phyloP scores from a whole-genome alignment of 345 rosid genomes.

The Odontarrhena argentea region DNA sequence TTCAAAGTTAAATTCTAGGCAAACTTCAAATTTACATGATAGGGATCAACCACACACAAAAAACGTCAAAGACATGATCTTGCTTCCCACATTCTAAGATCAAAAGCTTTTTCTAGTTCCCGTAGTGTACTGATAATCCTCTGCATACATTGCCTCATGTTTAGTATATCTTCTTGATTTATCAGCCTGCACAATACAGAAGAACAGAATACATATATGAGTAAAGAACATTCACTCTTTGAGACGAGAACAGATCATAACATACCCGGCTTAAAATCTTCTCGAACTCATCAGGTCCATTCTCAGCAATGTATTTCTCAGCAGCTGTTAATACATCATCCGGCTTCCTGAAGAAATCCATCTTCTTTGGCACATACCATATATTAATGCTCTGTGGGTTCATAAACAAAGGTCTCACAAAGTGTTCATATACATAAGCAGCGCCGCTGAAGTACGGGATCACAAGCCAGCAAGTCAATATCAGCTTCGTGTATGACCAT shows the following conservation, averaged over 20 bases:
- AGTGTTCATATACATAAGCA: conserved; percentile 86
- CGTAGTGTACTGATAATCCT: conserved; percentile 28
- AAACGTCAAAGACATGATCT: conserved; percentile 18
- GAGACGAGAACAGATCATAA: not conserved
- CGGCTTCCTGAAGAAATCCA: conserved; percentile 56
- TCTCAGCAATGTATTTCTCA: conserved; percentile 75
- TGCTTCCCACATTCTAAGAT: conserved; percentile 33
- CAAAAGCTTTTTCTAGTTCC: conserved; percentile 19
- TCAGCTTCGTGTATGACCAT: conserved; percentile 81
- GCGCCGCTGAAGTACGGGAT: conserved; percentile 96
- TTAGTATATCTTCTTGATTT: conserved; percentile 48
- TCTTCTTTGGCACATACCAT: conserved; percentile 92
- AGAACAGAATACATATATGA: not conserved
- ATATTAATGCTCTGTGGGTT: conserved; percentile 80
- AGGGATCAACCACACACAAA: conserved; percentile 6
- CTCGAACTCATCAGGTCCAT: conserved; percentile 90
- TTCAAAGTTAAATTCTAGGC: not conserved
- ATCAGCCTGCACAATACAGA: conserved; percentile 54
- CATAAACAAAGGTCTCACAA: conserved; percentile 72
- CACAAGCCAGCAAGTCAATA: conserved; percentile 91
- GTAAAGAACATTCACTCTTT: not conserved
- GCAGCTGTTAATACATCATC: conserved; percentile 93
- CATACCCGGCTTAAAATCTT: conserved; percentile 70
- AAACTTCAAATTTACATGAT: conserved; percentile 9
- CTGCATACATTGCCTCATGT: conserved; percentile 34